Conservation (phyloP, 208 protist species). For the Trypanosoma rangeli region DNA sequence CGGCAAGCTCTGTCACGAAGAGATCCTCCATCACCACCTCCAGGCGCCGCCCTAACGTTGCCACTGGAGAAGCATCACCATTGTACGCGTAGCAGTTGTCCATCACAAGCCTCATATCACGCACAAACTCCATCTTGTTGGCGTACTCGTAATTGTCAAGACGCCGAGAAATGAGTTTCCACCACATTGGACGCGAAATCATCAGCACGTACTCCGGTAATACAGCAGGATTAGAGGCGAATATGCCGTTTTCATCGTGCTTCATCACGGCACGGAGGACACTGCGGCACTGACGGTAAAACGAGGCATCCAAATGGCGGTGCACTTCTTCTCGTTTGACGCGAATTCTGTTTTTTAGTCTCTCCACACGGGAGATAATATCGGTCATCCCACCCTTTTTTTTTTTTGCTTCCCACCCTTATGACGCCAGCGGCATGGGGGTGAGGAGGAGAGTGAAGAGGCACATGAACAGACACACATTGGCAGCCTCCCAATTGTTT, state of each 20-base stretch:
- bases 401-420: neutral
- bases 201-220: slow-evolving; percentile 52
- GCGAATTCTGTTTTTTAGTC: slow-evolving; percentile 53
- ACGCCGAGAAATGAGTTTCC: slow-evolving; percentile 51
- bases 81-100: slow-evolving; percentile 87
- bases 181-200: slow-evolving; percentile 67
- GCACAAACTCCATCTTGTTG: slow-evolving; percentile 54
- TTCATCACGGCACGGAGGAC: slow-evolving; percentile 34
- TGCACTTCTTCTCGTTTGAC: slow-evolving; percentile 52
- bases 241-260: slow-evolving; percentile 43
- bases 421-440: neutral
- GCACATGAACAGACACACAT: slow-evolving; percentile 5
- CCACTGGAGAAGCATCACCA: slow-evolving; percentile 39
- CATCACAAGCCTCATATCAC: slow-evolving; percentile 80
- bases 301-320: slow-evolving; percentile 50
- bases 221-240: slow-evolving; percentile 49
- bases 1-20: slow-evolving; percentile 69
- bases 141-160: slow-evolving; percentile 70
- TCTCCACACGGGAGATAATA: slow-evolving; percentile 11
- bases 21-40: slow-evolving; percentile 82
- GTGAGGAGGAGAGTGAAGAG: neutral
- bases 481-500: neutral
- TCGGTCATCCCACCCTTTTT: slow-evolving; percentile 14
- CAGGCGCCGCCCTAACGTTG: slow-evolving; percentile 45
- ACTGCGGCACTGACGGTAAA: slow-evolving; percentile 60